These are phyloP conservation scores for Monsonia emarginata DNA, from an alignment of 441 rosid genomes.

Conservation along the genomic window DNA sequence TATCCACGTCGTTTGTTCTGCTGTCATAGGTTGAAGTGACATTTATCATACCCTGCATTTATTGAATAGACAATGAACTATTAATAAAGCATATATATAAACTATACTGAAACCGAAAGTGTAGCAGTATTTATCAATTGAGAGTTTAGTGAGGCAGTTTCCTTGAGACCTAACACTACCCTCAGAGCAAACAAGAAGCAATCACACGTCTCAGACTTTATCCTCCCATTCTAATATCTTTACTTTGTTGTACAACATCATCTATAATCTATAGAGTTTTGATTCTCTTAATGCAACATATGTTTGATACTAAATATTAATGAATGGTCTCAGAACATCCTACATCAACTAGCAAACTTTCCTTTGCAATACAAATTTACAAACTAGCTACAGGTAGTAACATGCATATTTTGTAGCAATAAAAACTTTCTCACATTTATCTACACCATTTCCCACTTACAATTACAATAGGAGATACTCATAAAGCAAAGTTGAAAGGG, in stretches of 20 bases:
- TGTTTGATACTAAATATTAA: no score
- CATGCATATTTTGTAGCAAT: not conserved
- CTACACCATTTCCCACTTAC: not conserved
- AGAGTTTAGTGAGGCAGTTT: no score
- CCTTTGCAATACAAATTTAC: no score
- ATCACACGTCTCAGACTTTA: no score
- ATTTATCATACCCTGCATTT: slow-evolving; percentile 66
- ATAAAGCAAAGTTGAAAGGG: not conserved
- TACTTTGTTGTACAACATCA: no score
- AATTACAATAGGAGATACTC: not conserved
- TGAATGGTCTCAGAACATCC: no score
- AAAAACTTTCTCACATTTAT: not conserved
- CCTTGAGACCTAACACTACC: not conserved
- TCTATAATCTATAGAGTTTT: no score
- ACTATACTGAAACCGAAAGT: not conserved
- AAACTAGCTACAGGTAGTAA: no score
- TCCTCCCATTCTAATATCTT: no score
- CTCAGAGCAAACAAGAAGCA: not conserved
- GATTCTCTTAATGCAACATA: no score
- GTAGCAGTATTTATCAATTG: no score
- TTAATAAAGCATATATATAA: not conserved
- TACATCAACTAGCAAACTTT: no score
- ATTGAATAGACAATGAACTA: slow-evolving; percentile 12
- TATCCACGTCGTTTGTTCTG: slow-evolving; percentile 54
- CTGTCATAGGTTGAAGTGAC: slow-evolving; percentile 73